Conservation (phyloP, 495 filamentous ascomycete genomes). For the Aspergillus nidulans region DNA sequence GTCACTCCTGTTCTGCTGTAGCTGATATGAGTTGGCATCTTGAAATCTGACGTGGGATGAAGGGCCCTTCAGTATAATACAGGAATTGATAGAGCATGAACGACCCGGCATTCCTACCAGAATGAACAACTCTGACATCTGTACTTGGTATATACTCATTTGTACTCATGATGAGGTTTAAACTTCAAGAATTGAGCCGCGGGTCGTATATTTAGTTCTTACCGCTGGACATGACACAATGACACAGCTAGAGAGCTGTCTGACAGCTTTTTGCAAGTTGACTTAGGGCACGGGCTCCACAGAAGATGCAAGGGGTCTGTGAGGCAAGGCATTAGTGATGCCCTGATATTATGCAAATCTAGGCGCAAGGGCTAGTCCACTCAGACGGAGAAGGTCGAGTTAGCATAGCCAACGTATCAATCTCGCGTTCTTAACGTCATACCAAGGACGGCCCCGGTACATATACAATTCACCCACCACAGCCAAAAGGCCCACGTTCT, state of each 20-base stretch:
- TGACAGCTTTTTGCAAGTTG: too few relatives aligned
- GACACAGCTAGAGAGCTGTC: too few relatives aligned
- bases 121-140: background rate
- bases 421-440: background rate
- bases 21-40: background rate
- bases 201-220: too few relatives aligned
- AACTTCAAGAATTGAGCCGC: too few relatives aligned
- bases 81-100: background rate
- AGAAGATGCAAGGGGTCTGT: background rate
- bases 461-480: too few relatives aligned
- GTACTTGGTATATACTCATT: too few relatives aligned
- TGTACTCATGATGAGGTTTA: too few relatives aligned
- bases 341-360: background rate
- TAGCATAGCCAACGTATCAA: background rate
- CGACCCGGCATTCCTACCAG: background rate
- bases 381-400: background rate
- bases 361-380: background rate
- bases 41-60: background rate
- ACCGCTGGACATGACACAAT: too few relatives aligned
- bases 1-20: background rate
- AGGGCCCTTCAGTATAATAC: background rate
- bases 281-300: background rate
- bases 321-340: background rate
- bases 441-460: too few relatives aligned
- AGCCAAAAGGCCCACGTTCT: too few relatives aligned